Evolutionary conservation across 1,284 basidiomycete species (phyloP), one percentile per base, ranked within the genome.

Genomic region (Coniophora puteana): DNA sequence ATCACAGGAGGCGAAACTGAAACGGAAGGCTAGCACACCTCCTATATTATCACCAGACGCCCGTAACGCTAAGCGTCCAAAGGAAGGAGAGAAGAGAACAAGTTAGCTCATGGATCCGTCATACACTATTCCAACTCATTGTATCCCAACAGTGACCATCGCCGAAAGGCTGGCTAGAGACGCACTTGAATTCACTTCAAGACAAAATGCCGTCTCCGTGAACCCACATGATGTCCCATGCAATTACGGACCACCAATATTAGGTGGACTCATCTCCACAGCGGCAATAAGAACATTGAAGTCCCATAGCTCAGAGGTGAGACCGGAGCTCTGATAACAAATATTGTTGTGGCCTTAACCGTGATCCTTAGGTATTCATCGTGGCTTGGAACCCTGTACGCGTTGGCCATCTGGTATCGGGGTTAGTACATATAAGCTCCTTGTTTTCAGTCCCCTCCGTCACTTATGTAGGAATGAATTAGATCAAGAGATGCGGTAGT

Each of bases 401-500:
- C n/a, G 67, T 67, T 21, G 69, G 73, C 30, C 55, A 82, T 12
- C 62, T 92, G 13, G 86, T 87, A 21, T 82, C 89, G 23, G 89
- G 89, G 81, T 89, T 60, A 40, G 73, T 55, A 20, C 27, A 27
- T 10, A 29, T 34, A 28, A 22, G 43, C 27, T 26, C 8, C 23
- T 28, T 45, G 18, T 34, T 28, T 29, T 40, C 21, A 43, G 46
- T 30, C 45, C 40, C 38, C 23, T 34, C 16, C 40, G 30, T n/a
- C n/a, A n/a, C n/a, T n/a, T n/a, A n/a, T n/a, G n/a, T n/a, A n/a
- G n/a, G n/a, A n/a, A n/a, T 36, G 25, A 18, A 46, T 17, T 51
- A 88, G 86, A 41, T 85, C 88, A 16, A 86, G 82, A 59, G 87
- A 92, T 59, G 79, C 82, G 28, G 69, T 80, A 8, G 75, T 89